These are phyloP conservation scores for Fusarium domesticum DNA, from an alignment of 2,329 filamentous ascomycete species.

Conservation along the genomic window DNA sequence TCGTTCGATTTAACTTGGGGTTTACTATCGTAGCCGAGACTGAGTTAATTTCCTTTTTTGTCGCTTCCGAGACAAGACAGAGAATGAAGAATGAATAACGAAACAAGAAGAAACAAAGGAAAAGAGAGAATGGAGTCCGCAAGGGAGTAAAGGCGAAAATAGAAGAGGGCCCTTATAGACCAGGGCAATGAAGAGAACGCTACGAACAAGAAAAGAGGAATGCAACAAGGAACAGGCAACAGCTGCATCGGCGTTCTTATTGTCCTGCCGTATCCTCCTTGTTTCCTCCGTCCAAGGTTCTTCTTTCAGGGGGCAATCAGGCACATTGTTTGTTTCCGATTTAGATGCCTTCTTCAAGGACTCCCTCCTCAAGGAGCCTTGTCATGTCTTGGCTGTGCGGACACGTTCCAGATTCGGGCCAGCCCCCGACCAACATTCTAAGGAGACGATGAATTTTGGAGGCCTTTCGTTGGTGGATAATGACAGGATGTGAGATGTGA, in stretches of 20 bases:
- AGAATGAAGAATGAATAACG: neutral
- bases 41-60: neutral
- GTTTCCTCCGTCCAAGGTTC: neutral
- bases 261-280: neutral
- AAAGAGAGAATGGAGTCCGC: no score
- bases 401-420: neutral
- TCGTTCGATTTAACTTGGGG: neutral
- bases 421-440: neutral
- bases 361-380: no score
- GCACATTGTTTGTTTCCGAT: neutral
- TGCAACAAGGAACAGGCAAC: neutral
- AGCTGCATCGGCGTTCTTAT: neutral
- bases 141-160: neutral
- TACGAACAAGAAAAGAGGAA: neutral
- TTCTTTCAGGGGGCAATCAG: neutral
- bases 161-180: neutral
- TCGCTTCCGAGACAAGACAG: neutral
- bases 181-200: neutral
- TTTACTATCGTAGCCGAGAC: neutral
- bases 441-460: neutral
- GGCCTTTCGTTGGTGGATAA: neutral
- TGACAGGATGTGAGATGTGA: neutral
- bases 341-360: no score
- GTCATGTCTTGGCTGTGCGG: neutral
- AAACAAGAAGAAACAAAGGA: neutral